phyloP scores from a whole-genome alignment of 2,329 filamentous ascomycete genomes.

The Penicillium sp. region DNA sequence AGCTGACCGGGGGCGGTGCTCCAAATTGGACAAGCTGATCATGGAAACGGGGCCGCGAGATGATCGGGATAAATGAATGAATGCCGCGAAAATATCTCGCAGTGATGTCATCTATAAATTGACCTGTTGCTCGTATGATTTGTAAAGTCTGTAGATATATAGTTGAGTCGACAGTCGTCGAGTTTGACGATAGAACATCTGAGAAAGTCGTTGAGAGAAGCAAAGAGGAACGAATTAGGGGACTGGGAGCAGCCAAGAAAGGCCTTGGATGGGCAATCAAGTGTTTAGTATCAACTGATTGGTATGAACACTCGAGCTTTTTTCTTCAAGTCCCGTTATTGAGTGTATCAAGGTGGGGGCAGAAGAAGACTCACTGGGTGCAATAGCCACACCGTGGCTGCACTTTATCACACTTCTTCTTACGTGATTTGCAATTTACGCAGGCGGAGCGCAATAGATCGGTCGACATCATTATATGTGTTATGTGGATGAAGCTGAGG shows the following conservation, averaged over 20 bases:
- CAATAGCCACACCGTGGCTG: conserved; percentile 16
- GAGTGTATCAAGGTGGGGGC: neutral
- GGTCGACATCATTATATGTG: neutral
- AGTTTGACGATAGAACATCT: neutral
- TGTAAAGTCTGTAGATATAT: conserved; percentile 1
- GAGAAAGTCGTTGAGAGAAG: conserved; percentile 1
- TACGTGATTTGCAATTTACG: conserved; percentile 14
- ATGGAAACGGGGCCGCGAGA: conserved; percentile 30
- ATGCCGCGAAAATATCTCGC: conserved; percentile 31
- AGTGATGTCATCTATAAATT: conserved; percentile 27
- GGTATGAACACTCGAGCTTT: conserved; percentile 1
- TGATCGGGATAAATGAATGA: conserved; percentile 27
- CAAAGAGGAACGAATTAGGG: neutral
- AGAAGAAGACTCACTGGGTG: conserved; percentile 3
- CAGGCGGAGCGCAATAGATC: conserved; percentile 1
- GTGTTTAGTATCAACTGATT: neutral
- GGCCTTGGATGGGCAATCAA: neutral
- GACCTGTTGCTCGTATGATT: conserved; percentile 15
- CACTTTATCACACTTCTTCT: conserved; percentile 19
- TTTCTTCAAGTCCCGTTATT: neutral
- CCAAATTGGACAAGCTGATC: conserved; percentile 18
- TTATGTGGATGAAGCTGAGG: neutral
- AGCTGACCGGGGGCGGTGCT: conserved; percentile 16
- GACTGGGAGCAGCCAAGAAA: neutral
- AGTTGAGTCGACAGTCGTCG: neutral